Evolutionary conservation across 2,329 filamentous ascomycete species (phyloP).

Genomic region (Monascus ruber): DNA sequence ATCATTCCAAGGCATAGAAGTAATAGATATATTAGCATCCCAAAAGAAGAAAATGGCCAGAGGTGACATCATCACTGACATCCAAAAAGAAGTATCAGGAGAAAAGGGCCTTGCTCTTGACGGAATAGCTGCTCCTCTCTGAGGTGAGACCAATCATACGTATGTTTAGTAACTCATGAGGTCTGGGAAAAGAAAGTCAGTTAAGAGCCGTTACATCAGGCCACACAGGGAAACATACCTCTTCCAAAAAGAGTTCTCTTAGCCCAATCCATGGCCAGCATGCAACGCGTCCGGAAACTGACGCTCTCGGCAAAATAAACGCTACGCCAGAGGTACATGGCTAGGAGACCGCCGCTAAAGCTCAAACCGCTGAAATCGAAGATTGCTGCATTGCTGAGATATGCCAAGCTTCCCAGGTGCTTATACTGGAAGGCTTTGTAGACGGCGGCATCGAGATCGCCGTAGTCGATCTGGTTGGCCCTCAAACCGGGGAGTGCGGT

Average conservation of each 20-base stretch:
- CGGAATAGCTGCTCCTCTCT: too few species aligned
- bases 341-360: conserved; percentile 72
- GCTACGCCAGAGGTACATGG: conserved; percentile 90
- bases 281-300: conserved; percentile 72
- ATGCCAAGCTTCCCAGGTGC: conserved; percentile 84
- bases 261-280: conserved; percentile 98
- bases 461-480: conserved; percentile 73
- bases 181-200: conserved; percentile 23
- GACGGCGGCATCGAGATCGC: conserved; percentile 80
- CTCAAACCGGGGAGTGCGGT: conserved; percentile 61
- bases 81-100: too few species aligned
- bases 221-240: conserved; percentile 49
- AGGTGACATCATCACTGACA: too few species aligned
- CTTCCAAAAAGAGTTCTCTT: conserved; percentile 91
- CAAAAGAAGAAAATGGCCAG: too few species aligned
- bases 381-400: conserved; percentile 90
- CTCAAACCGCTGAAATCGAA: conserved; percentile 80
- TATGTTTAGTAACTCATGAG: conserved; percentile 40
- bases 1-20: too few species aligned
- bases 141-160: too few species aligned
- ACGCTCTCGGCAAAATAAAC: conserved; percentile 98
- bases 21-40: too few species aligned
- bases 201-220: background rate
- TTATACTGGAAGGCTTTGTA: conserved; percentile 93
- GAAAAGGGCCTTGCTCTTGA: too few species aligned